Percentiles rank a stretch among this genome's conserved stretches.
phyloP scores from a whole-genome alignment of 805 yeast genomes.

The Kluyveromyces siamensis region DNA sequence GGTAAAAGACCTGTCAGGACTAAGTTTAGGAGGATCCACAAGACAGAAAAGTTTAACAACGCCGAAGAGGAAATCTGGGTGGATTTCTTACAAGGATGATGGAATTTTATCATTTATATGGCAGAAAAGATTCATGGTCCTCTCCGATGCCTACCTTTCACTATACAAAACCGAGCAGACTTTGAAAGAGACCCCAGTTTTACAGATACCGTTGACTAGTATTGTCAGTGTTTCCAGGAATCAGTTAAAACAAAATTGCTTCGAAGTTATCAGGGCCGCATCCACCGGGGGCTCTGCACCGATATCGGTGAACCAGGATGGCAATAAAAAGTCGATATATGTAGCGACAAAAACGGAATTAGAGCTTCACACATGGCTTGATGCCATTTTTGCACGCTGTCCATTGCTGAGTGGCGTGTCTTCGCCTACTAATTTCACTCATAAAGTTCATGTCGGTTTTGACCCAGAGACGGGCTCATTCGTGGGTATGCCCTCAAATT shows the following conservation, averaged over 20 bases:
- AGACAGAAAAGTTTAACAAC: conserved; percentile 5
- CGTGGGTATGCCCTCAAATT: conserved; percentile 88
- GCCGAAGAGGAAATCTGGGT: conserved; percentile 40
- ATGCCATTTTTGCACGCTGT: conserved; percentile 71
- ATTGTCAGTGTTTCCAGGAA: conserved; percentile 57
- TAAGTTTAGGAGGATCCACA: conserved; percentile 17
- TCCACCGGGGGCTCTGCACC: background rate
- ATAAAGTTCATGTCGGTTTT: conserved; percentile 82
- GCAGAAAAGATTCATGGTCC: conserved; percentile 79
- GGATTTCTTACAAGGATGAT: conserved; percentile 90
- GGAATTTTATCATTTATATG: conserved; percentile 84
- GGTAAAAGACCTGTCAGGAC: conserved; percentile 26
- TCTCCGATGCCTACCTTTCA: conserved; percentile 65
- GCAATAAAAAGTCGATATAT: conserved; percentile 49
- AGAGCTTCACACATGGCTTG: conserved; percentile 85
- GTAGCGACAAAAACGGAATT: conserved; percentile 69
- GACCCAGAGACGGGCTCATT: conserved; percentile 80
- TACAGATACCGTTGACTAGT: conserved; percentile 47
- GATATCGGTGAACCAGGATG: conserved; percentile 8
- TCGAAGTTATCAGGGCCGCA: conserved; percentile 48
- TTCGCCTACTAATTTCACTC: conserved; percentile 89
- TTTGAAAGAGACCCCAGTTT: conserved; percentile 34
- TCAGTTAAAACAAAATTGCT: conserved; percentile 67
- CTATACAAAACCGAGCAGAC: conserved; percentile 60
- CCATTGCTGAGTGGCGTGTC: conserved; percentile 64